Conservation (phyloP, 73 alveolate genomes). For the Tetrahymena borealis region DNA sequence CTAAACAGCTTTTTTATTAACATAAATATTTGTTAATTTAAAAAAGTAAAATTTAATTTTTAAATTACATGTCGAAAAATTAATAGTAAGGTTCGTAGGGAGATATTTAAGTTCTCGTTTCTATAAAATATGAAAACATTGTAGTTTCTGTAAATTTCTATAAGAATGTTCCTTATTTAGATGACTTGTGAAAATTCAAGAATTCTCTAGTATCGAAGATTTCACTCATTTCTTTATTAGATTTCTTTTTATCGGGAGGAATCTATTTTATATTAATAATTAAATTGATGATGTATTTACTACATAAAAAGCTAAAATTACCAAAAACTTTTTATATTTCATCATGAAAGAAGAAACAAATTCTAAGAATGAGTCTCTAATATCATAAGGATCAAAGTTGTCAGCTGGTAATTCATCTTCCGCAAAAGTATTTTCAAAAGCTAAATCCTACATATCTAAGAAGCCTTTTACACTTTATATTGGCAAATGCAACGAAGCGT, state of each 20-base stretch:
- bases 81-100: slow-evolving; percentile 10
- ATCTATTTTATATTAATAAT: not conserved
- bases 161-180: slow-evolving; percentile 20
- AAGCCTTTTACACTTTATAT: not conserved
- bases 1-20: not conserved
- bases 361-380: slow-evolving; percentile 38
- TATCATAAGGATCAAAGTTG: slow-evolving; percentile 5
- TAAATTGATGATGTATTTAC: not conserved
- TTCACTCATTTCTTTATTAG: slow-evolving; percentile 15
- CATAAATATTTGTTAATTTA: not conserved
- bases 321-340: slow-evolving; percentile 19
- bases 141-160: slow-evolving; percentile 33
- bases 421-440: not conserved
- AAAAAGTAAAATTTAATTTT: not conserved
- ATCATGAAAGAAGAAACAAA: slow-evolving; percentile 13
- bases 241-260: not conserved
- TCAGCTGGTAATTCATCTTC: not conserved
- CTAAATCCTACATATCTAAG: not conserved
- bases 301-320: not conserved
- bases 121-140: slow-evolving; percentile 22
- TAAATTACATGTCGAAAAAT: slow-evolving; percentile 21
- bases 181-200: slow-evolving; percentile 6
- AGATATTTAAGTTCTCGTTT: slow-evolving; percentile 4
- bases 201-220: slow-evolving; percentile 1
- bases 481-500: not conserved